Conservation (phyloP, 768 basidiomycete genomes). For the Amanita muscaria region DNA sequence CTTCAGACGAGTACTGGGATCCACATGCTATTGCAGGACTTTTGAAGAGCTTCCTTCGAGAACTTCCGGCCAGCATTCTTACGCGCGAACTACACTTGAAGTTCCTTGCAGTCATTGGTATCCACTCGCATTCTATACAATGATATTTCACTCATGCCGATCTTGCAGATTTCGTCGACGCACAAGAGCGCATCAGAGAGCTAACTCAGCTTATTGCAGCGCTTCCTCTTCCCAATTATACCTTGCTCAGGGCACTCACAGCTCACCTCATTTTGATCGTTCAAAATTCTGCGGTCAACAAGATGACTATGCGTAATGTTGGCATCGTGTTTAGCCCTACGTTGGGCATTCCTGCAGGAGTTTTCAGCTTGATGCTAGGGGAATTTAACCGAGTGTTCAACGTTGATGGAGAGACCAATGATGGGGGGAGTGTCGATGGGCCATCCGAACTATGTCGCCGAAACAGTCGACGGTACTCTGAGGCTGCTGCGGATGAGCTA, state of each 20-base stretch:
- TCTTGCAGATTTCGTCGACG: constrained; percentile 72
- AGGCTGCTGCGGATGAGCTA: constrained; percentile 74
- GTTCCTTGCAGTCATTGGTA: constrained; percentile 91
- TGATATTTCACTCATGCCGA: constrained; percentile 6
- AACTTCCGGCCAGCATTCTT: constrained; percentile 86
- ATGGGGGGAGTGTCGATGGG: constrained; percentile 22
- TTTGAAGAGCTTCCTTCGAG: constrained; percentile 88
- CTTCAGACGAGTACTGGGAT: constrained; percentile 90
- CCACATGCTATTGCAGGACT: constrained; percentile 95
- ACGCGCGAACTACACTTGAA: constrained; percentile 86
- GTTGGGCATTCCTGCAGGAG: constrained; percentile 93
- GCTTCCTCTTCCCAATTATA: constrained; percentile 89
- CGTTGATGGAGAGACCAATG: constrained; percentile 44
- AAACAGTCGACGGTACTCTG: constrained; percentile 79
- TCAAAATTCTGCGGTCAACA: constrained; percentile 82
- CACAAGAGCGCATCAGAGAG: constrained; percentile 82
- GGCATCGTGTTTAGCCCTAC: constrained; percentile 99
- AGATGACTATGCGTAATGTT: constrained; percentile 98
- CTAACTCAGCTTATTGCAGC: constrained; percentile 78
- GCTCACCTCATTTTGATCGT: constrained; percentile 95
- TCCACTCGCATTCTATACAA: constrained; percentile 21
- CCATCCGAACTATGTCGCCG: constrained; percentile 41
- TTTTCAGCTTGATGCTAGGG: constrained; percentile 89
- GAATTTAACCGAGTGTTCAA: constrained; percentile 94
- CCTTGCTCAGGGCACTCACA: constrained; percentile 84